phyloP scores from a whole-genome alignment of 176 grass and related monocot species.

The Cenchrus purpureus region DNA sequence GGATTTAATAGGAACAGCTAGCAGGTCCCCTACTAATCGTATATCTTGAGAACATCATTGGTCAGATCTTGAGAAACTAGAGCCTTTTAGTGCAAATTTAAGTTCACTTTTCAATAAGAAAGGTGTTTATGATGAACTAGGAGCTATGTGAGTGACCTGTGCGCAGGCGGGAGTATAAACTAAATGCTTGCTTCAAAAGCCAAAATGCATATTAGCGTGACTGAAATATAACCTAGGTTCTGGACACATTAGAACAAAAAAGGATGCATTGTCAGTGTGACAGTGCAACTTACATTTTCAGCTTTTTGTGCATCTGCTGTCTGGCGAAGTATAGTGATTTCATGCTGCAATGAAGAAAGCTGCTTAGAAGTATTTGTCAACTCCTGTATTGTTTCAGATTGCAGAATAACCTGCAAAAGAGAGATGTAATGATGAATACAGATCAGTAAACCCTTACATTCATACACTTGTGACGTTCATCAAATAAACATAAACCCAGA shows the following conservation, averaged over 20 bases:
- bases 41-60: too few relatives aligned
- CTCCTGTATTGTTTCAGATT: slow-evolving; percentile 97
- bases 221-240: neutral
- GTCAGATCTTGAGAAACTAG: neutral
- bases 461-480: neutral
- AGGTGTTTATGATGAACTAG: neutral
- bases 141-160: neutral
- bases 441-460: neutral
- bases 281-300: slow-evolving; percentile 75
- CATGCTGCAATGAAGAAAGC: slow-evolving; percentile 78
- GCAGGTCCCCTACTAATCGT: neutral
- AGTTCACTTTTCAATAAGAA: neutral
- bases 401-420: slow-evolving; percentile 89
- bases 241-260: slow-evolving; percentile 11
- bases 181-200: neutral
- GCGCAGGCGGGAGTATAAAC: neutral
- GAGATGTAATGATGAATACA: slow-evolving; percentile 7
- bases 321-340: slow-evolving; percentile 70
- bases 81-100: neutral
- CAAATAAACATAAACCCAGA: neutral
- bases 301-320: slow-evolving; percentile 73
- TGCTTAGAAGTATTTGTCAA: slow-evolving; percentile 94
- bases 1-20: neutral
- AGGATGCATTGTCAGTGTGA: neutral
- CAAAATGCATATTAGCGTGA: slow-evolving; percentile 21